Evolutionary conservation across 2,329 filamentous ascomycete genomes (phyloP), one percentile per base, ranked within the genome.

Genomic region (Gyromitra esculenta): DNA sequence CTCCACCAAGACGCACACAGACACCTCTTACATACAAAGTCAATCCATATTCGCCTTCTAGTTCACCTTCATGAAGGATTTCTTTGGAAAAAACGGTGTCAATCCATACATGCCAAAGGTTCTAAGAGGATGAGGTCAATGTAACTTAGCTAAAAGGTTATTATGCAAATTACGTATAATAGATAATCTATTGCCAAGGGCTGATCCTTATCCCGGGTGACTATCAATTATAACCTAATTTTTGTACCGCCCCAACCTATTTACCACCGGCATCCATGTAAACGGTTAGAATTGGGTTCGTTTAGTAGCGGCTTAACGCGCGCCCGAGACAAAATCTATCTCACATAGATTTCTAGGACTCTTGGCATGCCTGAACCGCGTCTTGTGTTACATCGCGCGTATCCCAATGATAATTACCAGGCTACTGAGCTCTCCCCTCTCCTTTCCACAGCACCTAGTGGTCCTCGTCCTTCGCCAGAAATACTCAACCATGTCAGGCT

Each of bases 401-500:
- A 37, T 39, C 35, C 50, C n/a, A 48, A 37, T 59, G 41, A 67
- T 57, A 18, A 2, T 37, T 37, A 41, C 41, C 15, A 45, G 9
- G 43, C 13, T 13, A 11, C 15, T 45, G 5, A 18, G 48, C 35
- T 39, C 62, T n/a, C 35, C 9, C 59, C 59, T 31, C 39, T 63
- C 54, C 35, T 15, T 45, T 69, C 39, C 57, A 35, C 78, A 78
- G 68, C 52, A 50, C 8, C 9, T 43, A 1, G 9, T 11, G 41
- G 35, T 4, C 54, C 52, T 35, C 37, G 37, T n/a, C 18, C 60
- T 48, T 52, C 48, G 41, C 45, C 39, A n/a, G 59, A 63, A 15
- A 41, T 54, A 18, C 25, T 54, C 48, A 9, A 37, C 77, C 37
- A 84, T 82, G 79, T 78, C 88, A 13, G 84, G 89, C 77, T 76